Base-by-base conservation (phyloP, 768 basidiomycete genomes). In the Hericium alpestre region DNA sequence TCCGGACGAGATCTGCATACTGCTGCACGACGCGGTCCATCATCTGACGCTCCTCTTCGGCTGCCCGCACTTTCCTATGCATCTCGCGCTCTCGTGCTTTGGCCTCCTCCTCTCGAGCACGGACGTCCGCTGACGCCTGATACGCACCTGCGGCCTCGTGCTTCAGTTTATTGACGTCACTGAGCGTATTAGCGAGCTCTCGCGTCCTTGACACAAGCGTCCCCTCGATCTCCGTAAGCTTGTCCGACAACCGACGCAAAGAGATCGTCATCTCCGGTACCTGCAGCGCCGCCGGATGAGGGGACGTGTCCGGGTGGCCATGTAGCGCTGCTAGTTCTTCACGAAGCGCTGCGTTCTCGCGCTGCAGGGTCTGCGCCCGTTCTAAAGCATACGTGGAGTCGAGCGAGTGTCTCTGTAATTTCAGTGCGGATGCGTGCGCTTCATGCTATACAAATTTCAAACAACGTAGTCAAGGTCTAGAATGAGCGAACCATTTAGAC, bases 1-100 rank as follows among this genome's bases (percentile, higher is more conserved):
- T 74, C 18, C 87, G 75, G 12, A 90, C 89, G 13, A 91, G 76
- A 57, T 80, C 81, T 0, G 89, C 89, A 54, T 91, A 91, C 61
- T 90, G 86, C 53, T 76, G 73, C 15, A 90, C 77, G 4, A 81
- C 83, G 32, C 77, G 65, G 56, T 90, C 87, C 41, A 76, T 75
- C 76, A 87, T 79, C 61, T 73, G 76, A 38, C 73, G 70, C 59
- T 84, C 79, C 65, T 87, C 82, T 59, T 84, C 78, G 3, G 76
- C 76, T 20, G 70, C 72, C 39, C 69, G 72, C 3, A 80, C 66
- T 61, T 68, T 76, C 59, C 72, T 59, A 60, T 77, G 73, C 52
- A 86, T 65, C 32, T 76, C 76, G 20, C 74, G 66, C 61, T 82
- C 80, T n/a, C 76, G 73, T 4, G 66, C 66, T 41, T 75, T 73